phyloP scores from a whole-genome alignment of 139 green algal species.

The Micromonas pusilla region DNA sequence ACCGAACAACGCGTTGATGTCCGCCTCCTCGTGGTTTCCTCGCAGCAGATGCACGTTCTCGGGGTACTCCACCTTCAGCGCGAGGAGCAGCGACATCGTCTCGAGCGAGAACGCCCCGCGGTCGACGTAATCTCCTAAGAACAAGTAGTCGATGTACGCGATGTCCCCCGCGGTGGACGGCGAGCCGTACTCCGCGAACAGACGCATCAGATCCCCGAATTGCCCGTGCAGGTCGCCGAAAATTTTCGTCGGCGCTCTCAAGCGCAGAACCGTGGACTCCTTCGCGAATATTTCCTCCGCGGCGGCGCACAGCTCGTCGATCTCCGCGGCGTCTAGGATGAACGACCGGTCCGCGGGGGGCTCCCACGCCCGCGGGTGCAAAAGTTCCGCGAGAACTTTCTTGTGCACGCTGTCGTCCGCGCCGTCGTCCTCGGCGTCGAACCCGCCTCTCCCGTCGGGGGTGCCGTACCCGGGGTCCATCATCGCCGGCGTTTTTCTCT shows the following conservation, averaged over 20 bases:
- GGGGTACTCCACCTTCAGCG: slow-evolving; percentile 81
- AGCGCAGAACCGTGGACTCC: slow-evolving; percentile 77
- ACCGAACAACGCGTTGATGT: slow-evolving; percentile 99
- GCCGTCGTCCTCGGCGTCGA: not conserved
- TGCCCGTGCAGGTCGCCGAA: slow-evolving; percentile 98
- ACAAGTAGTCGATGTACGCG: slow-evolving; percentile 93
- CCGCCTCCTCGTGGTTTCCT: slow-evolving; percentile 93
- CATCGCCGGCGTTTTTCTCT: not conserved
- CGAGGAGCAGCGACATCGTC: slow-evolving; percentile 68
- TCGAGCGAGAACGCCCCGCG: slow-evolving; percentile 71
- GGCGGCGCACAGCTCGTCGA: slow-evolving; percentile 78
- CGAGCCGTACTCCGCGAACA: slow-evolving; percentile 98
- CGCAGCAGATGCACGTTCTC: slow-evolving; percentile 90
- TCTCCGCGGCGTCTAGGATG: slow-evolving; percentile 66
- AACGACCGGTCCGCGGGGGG: slow-evolving; percentile 66
- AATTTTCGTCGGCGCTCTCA: slow-evolving; percentile 92
- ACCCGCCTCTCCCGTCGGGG: not conserved
- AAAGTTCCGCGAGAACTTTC: slow-evolving; percentile 63
- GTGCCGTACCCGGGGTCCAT: not conserved
- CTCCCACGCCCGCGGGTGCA: slow-evolving; percentile 27
- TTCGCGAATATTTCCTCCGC: slow-evolving; percentile 60
- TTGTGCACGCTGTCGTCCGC: slow-evolving; percentile 58
- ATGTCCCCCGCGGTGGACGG: slow-evolving; percentile 95
- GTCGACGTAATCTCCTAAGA: slow-evolving; percentile 79
- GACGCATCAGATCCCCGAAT: slow-evolving; percentile 97